phyloP scores from a whole-genome alignment of 352 stramenopile genomes.

The Phytophthora parvispora region DNA sequence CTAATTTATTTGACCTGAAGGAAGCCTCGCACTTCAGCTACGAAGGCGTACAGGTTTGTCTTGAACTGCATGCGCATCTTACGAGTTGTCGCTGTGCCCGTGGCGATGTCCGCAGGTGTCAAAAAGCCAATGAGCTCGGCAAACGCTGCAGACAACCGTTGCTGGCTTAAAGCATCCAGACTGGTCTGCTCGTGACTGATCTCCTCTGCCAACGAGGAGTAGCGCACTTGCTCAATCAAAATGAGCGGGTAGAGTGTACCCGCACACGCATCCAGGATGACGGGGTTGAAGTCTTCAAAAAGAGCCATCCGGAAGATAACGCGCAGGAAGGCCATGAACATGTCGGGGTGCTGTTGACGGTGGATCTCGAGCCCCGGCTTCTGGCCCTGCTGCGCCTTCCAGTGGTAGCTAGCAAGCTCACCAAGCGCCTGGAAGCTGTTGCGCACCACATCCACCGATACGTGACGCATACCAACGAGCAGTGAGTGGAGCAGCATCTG shows the following conservation, averaged over 20 bases:
- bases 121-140: conserved; percentile 76
- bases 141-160: conserved; percentile 73
- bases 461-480: conserved; percentile 79
- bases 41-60: conserved; percentile 84
- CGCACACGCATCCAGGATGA: conserved; percentile 78
- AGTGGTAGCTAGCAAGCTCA: conserved; percentile 79
- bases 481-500: conserved; percentile 81
- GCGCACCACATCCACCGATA: conserved; percentile 77
- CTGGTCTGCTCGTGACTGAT: conserved; percentile 63
- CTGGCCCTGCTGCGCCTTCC: conserved; percentile 61
- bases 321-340: conserved; percentile 82
- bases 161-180: conserved; percentile 49
- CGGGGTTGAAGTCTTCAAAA: conserved; percentile 84
- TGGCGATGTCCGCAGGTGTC: conserved; percentile 66
- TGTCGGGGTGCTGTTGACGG: conserved; percentile 52
- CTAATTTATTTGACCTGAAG: conserved; percentile 79
- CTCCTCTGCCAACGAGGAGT: conserved; percentile 74
- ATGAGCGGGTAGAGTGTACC: conserved; percentile 84
- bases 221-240: conserved; percentile 80
- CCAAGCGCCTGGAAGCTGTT: conserved; percentile 89
- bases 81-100: conserved; percentile 65
- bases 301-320: conserved; percentile 84
- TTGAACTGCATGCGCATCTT: conserved; percentile 86
- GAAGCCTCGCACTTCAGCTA: conserved; percentile 84
- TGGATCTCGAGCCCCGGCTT: conserved; percentile 64